Conservation (phyloP, 441 rosid species). For the Iberis amara region DNA sequence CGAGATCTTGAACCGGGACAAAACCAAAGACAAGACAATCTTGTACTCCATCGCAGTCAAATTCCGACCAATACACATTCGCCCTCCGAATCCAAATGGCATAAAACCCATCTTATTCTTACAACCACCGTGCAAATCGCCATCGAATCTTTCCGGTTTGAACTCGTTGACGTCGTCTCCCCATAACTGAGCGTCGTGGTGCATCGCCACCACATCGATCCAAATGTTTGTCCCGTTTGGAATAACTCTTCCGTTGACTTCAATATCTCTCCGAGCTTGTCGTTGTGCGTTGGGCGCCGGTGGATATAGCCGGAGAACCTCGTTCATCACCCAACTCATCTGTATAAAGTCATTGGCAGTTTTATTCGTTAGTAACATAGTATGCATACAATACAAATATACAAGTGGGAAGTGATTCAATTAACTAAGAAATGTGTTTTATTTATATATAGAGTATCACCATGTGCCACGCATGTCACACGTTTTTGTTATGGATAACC, state of each 20-base stretch:
- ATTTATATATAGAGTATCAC: no score
- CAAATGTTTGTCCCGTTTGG: slow-evolving; percentile 82
- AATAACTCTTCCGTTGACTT: slow-evolving; percentile 46
- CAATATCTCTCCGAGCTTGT: slow-evolving; percentile 65
- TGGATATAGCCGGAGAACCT: slow-evolving; percentile 68
- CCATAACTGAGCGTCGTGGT: slow-evolving; percentile 76
- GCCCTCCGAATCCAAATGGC: slow-evolving; percentile 97
- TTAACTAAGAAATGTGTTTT: no score
- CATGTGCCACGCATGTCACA: no score
- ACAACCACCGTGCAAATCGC: slow-evolving; percentile 70
- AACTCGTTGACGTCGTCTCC: slow-evolving; percentile 75
- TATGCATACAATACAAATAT: no score
- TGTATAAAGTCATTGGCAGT: slow-evolving; percentile 27
- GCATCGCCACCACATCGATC: slow-evolving; percentile 90
- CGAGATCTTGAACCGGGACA: slow-evolving; percentile 63
- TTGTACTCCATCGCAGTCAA: slow-evolving; percentile 73
- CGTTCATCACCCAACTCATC: slow-evolving; percentile 94
- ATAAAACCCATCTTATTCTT: slow-evolving; percentile 81
- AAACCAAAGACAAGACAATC: slow-evolving; percentile 54
- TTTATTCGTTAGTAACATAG: no score
- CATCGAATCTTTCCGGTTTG: slow-evolving; percentile 74
- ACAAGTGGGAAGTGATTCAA: no score
- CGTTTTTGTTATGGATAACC: no score
- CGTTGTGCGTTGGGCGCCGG: slow-evolving; percentile 90
- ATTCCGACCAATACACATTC: slow-evolving; percentile 88